Evolutionary conservation across 2,329 filamentous ascomycete species (phyloP), one percentile per base, ranked within the genome.

Genomic region (Magnaporthiopsis incrustans): DNA sequence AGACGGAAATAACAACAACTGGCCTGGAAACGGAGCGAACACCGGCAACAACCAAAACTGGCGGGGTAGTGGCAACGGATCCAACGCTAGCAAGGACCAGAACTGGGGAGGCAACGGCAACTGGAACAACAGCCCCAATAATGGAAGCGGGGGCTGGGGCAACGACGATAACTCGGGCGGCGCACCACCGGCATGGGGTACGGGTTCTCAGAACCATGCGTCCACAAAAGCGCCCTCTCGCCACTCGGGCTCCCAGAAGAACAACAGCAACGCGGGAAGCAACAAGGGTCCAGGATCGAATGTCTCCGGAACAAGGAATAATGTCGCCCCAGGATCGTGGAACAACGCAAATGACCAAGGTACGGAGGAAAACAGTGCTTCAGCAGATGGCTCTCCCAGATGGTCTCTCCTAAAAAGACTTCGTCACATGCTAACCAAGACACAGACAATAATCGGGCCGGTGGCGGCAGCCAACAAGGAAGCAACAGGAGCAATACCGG

Each of bases 81-180:
- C 38, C 3, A 44, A 44, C 10, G 18, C 38, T 18, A 44, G 22
- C 30, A 33, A 61, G 1, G 50, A 57, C 56, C 60, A 65, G 44
- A 68, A 64, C 57, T 61, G 61, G 25, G 53, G 63, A 53, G 62
- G 56, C 32, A 64, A 65, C 53, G 62, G 56, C 18, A 64, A 65
- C 53, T 60, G 59, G 7, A 63, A 68, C 26, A 66, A 63, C 35
- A 64, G 64, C 56, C 66, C 67, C 50, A 62, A 50, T 26, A 64
- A 65, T 33, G 63, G 56, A n/a, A 63, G 65, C 44, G 58, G 59
- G 26, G 38, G 57, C 26, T 53, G 44, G n/a, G 59, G 12, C 26
- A 32, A 32, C 61, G 30, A 30, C 22, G n/a, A 27, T 27, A 56
- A 59, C 4, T n/a, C 30, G 14, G 30, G 22, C 1, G 12, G 44